Evolutionary conservation across 352 stramenopile species (phyloP).

Genomic region (Phytophthora fragariae): DNA sequence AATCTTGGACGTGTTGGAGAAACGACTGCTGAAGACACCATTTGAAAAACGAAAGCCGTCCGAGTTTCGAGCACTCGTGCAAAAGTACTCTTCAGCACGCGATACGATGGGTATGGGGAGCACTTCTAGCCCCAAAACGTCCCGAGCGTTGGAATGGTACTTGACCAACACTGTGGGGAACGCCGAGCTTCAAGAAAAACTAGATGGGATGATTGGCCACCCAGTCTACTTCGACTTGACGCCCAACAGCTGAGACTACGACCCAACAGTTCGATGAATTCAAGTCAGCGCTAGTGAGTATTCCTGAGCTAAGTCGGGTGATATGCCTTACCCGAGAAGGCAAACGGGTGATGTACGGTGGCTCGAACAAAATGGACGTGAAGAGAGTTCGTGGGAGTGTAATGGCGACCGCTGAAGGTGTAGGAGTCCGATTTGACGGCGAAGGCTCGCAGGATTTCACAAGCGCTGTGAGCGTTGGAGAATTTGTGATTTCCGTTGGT

Average conservation of each 20-base stretch:
- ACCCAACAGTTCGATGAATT: constrained; percentile 6
- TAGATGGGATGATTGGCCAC: constrained; percentile 9
- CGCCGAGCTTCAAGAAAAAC: background rate
- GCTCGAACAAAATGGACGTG: constrained; percentile 16
- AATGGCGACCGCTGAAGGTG: no score
- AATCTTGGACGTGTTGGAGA: constrained; percentile 28
- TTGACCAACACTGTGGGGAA: constrained; percentile 11
- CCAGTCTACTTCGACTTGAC: constrained; percentile 14
- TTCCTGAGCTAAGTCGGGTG: constrained; percentile 10
- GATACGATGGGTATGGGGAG: constrained; percentile 10
- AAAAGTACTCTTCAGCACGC: constrained; percentile 9
- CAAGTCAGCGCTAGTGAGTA: background rate
- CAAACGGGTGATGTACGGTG: constrained; percentile 5
- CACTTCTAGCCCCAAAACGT: background rate
- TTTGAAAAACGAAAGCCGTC: constrained; percentile 6
- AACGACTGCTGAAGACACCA: constrained; percentile 25
- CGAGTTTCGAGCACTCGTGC: constrained; percentile 10
- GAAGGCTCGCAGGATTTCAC: background rate
- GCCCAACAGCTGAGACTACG: background rate
- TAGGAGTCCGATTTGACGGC: background rate
- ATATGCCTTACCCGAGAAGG: background rate
- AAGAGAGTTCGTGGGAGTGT: no score
- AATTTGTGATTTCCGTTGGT: background rate
- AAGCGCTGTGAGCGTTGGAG: background rate
- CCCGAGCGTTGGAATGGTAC: constrained; percentile 23